These are phyloP conservation scores for Dothiorella sarmentorum DNA, from an alignment of 2,329 filamentous ascomycete species.

Conservation along the genomic window DNA sequence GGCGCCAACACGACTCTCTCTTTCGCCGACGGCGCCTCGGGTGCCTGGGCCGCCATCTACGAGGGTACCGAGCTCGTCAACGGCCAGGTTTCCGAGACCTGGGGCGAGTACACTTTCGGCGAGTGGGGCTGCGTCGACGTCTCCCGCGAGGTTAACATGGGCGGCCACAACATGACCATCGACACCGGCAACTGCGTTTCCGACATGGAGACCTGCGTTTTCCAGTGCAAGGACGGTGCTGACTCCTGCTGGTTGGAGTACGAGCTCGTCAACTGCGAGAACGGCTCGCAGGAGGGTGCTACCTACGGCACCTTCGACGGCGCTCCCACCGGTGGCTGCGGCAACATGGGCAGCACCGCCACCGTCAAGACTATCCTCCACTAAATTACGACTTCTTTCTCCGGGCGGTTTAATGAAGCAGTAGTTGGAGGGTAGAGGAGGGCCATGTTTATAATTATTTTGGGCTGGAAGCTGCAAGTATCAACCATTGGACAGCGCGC, in stretches of 20 bases:
- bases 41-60: conserved; percentile 35
- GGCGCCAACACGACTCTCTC: conserved; percentile 39
- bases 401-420: not conserved
- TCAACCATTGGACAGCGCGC: not conserved
- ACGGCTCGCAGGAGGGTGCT: conserved; percentile 18
- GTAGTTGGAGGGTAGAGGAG: conserved; percentile 4
- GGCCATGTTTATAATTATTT: conserved; percentile 12
- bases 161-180: conserved; percentile 39
- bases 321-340: conserved; percentile 20
- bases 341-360: conserved; percentile 13
- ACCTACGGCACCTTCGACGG: conserved; percentile 18
- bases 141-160: conserved; percentile 45
- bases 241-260: conserved; percentile 30
- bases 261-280: conserved; percentile 22
- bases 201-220: conserved; percentile 44
- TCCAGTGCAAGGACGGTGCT: conserved; percentile 38
- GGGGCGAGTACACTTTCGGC: conserved; percentile 45
- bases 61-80: conserved; percentile 24
- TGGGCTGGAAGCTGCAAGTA: not conserved
- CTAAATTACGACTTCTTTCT: conserved; percentile 10
- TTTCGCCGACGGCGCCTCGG: conserved; percentile 36
- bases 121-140: conserved; percentile 41
- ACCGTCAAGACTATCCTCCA: conserved; percentile 17
- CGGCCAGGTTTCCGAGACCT: conserved; percentile 44
- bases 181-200: conserved; percentile 41